Conservation (phyloP, 225 moss, liverwort and hornwort species). For the Marchantia polymorpha region DNA sequence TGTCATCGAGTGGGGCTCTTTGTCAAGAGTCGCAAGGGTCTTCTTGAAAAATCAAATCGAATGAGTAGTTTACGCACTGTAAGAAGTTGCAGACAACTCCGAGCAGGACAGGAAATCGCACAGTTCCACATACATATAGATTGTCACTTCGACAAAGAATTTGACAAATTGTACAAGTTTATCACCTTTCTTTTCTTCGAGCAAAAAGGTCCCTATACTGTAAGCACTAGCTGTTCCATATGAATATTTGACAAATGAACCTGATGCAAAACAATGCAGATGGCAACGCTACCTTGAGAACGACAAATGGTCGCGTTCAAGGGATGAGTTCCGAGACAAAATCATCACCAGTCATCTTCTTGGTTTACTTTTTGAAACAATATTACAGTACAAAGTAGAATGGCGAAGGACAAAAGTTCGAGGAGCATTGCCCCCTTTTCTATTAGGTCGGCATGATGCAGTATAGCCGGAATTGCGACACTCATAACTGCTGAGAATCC, state of each 20-base stretch:
- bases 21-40: too few relatives aligned
- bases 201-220: neutral
- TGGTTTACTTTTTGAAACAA: slow-evolving; percentile 72
- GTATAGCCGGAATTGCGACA: slow-evolving; percentile 87
- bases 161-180: neutral
- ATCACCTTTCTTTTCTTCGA: neutral
- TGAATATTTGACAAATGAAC: neutral
- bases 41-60: neutral
- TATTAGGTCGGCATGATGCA: slow-evolving; percentile 86
- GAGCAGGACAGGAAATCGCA: neutral
- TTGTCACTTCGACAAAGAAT: neutral
- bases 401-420: slow-evolving; percentile 75
- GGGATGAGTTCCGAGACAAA: neutral
- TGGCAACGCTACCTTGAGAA: neutral
- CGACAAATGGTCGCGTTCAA: neutral
- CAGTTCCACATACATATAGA: neutral
- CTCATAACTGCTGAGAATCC: slow-evolving; percentile 94
- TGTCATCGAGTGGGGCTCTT: too few relatives aligned
- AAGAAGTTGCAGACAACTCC: neutral
- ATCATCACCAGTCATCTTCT: slow-evolving; percentile 55
- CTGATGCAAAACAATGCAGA: neutral
- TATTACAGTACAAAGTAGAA: slow-evolving; percentile 76
- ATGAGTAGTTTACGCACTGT: neutral
- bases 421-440: slow-evolving; percentile 88
- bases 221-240: neutral